These are phyloP conservation scores for Verticillium nonalfalfae DNA, from an alignment of 2,329 filamentous ascomycete species.

Conservation along the genomic window DNA sequence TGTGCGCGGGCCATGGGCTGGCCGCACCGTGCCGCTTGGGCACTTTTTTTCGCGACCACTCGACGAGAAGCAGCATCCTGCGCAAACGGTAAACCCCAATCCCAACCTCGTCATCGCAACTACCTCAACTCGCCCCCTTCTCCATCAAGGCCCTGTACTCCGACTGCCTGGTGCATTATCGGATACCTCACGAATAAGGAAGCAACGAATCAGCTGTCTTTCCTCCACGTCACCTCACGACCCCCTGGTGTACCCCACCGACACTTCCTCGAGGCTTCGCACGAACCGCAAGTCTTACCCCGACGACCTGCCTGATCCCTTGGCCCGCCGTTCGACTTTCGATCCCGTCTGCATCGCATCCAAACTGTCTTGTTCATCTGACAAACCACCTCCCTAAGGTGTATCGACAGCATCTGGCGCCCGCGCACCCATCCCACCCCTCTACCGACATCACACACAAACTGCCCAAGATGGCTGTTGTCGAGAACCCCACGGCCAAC, in stretches of 20 bases:
- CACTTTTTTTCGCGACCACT: conserved; percentile 13
- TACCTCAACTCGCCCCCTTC: background rate
- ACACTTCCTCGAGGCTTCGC: conserved; percentile 5
- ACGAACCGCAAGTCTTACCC: conserved; percentile 1
- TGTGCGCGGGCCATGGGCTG: background rate
- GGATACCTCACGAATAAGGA: conserved; percentile 9
- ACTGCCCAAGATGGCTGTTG: conserved; percentile 26
- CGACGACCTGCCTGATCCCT: background rate
- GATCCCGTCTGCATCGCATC: background rate
- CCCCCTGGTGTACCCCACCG: conserved; percentile 6
- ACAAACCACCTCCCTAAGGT: background rate
- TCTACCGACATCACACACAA: conserved; percentile 7
- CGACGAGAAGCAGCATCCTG: conserved; percentile 1
- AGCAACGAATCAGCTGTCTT: conserved; percentile 20
- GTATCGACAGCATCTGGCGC: conserved; percentile 3
- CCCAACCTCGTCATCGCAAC: conserved; percentile 10
- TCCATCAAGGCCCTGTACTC: conserved; percentile 3
- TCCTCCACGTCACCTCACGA: conserved; percentile 11
- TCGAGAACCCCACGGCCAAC: conserved; percentile 28
- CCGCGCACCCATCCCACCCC: conserved; percentile 1
- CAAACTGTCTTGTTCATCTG: background rate
- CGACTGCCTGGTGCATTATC: conserved; percentile 33
- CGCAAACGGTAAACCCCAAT: conserved; percentile 3
- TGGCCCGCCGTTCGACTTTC: background rate
- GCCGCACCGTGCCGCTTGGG: conserved; percentile 8